Conservation (phyloP, 2,329 filamentous ascomycete species). For the Oidium heveae region DNA sequence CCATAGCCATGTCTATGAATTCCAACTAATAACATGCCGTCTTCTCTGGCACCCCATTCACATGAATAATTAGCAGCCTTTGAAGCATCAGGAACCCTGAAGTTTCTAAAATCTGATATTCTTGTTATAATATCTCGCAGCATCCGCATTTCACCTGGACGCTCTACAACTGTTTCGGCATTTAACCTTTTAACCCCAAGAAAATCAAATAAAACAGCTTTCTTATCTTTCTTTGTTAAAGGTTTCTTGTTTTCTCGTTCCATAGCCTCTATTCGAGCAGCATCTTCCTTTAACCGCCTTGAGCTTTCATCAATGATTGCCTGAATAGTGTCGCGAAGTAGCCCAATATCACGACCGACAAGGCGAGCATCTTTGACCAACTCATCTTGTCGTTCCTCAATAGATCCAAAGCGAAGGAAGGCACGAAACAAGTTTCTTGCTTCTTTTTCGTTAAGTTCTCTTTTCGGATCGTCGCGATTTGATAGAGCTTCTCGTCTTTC, state of each 20-base stretch:
- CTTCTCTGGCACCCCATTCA: slow-evolving; percentile 76
- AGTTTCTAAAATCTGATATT: slow-evolving; percentile 45
- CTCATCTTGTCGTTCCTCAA: slow-evolving; percentile 71
- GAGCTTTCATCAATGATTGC: slow-evolving; percentile 43
- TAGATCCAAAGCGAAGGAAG: slow-evolving; percentile 71
- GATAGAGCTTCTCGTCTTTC: slow-evolving; percentile 43
- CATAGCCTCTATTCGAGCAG: slow-evolving; percentile 30
- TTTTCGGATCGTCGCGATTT: slow-evolving; percentile 55
- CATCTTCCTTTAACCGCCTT: slow-evolving; percentile 51
- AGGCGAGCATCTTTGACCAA: slow-evolving; percentile 72
- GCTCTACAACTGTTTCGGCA: slow-evolving; percentile 79
- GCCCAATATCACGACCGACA: slow-evolving; percentile 54
- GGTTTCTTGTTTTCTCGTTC: slow-evolving; percentile 53
- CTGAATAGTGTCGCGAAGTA: slow-evolving; percentile 47
- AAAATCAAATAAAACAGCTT: slow-evolving; percentile 88
- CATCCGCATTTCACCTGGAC: slow-evolving; percentile 69
- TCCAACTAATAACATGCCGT: slow-evolving; percentile 89
- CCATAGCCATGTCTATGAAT: slow-evolving; percentile 88
- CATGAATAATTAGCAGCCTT: slow-evolving; percentile 84
- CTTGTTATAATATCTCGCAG: slow-evolving; percentile 49
- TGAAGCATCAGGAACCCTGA: slow-evolving; percentile 72
- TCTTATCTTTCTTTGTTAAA: slow-evolving; percentile 89
- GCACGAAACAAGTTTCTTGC: slow-evolving; percentile 76
- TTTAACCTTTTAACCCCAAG: slow-evolving; percentile 85
- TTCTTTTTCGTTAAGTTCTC: slow-evolving; percentile 81